Conservation (phyloP, 805 yeast species). For the Osmozyma mogii region DNA sequence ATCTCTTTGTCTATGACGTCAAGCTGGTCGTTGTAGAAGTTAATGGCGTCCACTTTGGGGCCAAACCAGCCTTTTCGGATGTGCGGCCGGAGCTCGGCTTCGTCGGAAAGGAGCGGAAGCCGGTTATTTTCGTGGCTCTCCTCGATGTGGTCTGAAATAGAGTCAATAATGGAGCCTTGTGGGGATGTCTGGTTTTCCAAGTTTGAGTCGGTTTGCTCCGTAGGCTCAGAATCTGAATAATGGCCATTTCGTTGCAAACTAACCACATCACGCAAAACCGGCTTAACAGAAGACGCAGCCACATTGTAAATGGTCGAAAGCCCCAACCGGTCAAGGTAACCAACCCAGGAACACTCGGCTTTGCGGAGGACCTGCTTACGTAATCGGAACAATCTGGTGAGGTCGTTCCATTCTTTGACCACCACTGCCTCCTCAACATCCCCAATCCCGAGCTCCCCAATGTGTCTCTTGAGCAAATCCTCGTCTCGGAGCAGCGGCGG, state of each 20-base stretch:
- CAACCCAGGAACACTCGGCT: conserved; percentile 68
- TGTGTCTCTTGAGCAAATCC: conserved; percentile 60
- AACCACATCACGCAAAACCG: conserved; percentile 22
- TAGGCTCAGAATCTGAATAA: conserved; percentile 9
- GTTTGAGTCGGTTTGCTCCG: conserved; percentile 22
- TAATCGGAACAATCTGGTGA: conserved; percentile 57
- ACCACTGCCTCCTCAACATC: conserved; percentile 69
- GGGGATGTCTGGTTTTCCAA: conserved; percentile 9
- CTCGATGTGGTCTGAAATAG: neutral
- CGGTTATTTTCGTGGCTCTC: conserved; percentile 3
- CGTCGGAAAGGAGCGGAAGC: conserved; percentile 21
- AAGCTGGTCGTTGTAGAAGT: conserved; percentile 61
- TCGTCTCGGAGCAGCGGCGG: conserved; percentile 75
- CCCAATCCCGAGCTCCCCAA: conserved; percentile 74
- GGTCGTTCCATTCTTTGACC: conserved; percentile 78
- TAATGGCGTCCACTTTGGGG: conserved; percentile 70
- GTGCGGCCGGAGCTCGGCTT: conserved; percentile 45
- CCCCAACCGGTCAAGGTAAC: conserved; percentile 40
- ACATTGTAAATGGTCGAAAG: conserved; percentile 23
- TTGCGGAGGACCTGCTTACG: conserved; percentile 46
- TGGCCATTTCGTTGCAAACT: conserved; percentile 10
- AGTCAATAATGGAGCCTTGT: conserved; percentile 3
- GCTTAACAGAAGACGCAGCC: conserved; percentile 18
- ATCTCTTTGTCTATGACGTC: conserved; percentile 68
- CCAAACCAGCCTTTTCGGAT: conserved; percentile 59